A percentile compares a stretch with the other conserved stretches of the same genome.
These are phyloP conservation scores for Epicoccum nigrum DNA, from an alignment of 2,329 filamentous ascomycete genomes.

Conservation along the genomic window DNA sequence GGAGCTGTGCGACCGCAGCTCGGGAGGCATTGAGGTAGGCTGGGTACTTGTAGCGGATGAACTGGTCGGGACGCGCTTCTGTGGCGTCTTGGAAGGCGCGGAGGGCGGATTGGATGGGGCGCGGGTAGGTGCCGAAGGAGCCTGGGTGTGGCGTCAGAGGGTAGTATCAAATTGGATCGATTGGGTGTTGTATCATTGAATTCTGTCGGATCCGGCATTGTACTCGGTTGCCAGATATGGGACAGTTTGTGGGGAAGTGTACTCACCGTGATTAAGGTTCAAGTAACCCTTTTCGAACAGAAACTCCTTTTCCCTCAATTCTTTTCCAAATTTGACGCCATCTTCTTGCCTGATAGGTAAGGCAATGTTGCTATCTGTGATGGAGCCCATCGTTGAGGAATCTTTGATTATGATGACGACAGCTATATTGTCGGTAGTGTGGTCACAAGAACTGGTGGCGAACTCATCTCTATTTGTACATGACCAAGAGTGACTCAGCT, in stretches of 20 bases:
- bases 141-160: slow-evolving; percentile 50
- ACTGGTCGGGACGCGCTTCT: slow-evolving; percentile 75
- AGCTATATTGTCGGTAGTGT: too few species aligned
- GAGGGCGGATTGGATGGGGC: slow-evolving; percentile 63
- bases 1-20: slow-evolving; percentile 61
- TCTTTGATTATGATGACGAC: too few species aligned
- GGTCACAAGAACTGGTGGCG: background rate
- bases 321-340: slow-evolving; percentile 55
- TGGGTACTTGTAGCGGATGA: slow-evolving; percentile 73
- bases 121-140: slow-evolving; percentile 80
- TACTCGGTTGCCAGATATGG: too few species aligned
- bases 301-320: slow-evolving; percentile 67
- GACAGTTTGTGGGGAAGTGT: background rate
- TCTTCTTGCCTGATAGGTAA: slow-evolving; percentile 27
- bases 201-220: too few species aligned
- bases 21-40: slow-evolving; percentile 68
- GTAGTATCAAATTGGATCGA: background rate
- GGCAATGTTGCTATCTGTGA: background rate
- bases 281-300: slow-evolving; percentile 69
- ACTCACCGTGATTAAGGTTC: slow-evolving; percentile 79
- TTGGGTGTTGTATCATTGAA: too few species aligned
- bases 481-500: background rate
- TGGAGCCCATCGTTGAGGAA: background rate
- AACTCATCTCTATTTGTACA: slow-evolving; percentile 1
- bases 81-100: slow-evolving; percentile 68